Conservation (phyloP, 225 moss, liverwort and hornwort genomes). For the Ulota crispa region DNA sequence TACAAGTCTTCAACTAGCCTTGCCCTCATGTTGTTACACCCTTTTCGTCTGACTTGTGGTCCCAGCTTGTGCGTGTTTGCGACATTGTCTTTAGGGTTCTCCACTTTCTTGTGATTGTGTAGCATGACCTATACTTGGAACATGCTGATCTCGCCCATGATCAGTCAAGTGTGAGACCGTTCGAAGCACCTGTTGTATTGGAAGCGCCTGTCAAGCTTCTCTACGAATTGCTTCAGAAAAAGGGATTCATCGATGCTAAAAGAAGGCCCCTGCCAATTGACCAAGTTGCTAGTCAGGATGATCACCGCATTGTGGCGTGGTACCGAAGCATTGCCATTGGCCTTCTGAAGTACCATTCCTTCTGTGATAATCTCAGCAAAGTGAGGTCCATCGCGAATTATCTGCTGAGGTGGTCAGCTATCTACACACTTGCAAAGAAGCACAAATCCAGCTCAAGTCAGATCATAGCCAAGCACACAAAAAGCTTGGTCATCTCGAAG, state of each 20-base stretch:
- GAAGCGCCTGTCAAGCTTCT: conserved; percentile 64
- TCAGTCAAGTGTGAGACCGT: conserved; percentile 7
- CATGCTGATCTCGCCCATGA: neutral
- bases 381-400: conserved; percentile 57
- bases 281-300: conserved; percentile 44
- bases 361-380: conserved; percentile 53
- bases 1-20: neutral
- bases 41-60: neutral
- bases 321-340: conserved; percentile 54
- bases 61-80: neutral
- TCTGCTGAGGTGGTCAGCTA: conserved; percentile 57
- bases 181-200: conserved; percentile 45
- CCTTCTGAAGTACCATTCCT: conserved; percentile 46
- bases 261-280: conserved; percentile 51
- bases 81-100: neutral
- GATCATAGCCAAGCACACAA: conserved; percentile 53
- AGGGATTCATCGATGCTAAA: conserved; percentile 56
- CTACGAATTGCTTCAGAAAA: conserved; percentile 47
- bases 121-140: conserved; percentile 12
- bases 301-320: conserved; percentile 61
- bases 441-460: conserved; percentile 66
- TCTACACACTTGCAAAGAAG: conserved; percentile 65
- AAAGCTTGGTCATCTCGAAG: conserved; percentile 42
- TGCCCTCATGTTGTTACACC: neutral
- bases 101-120: conserved; percentile 14